Base-by-base conservation (phyloP, 208 protist species). In the Trypanosoma caninum region DNA sequence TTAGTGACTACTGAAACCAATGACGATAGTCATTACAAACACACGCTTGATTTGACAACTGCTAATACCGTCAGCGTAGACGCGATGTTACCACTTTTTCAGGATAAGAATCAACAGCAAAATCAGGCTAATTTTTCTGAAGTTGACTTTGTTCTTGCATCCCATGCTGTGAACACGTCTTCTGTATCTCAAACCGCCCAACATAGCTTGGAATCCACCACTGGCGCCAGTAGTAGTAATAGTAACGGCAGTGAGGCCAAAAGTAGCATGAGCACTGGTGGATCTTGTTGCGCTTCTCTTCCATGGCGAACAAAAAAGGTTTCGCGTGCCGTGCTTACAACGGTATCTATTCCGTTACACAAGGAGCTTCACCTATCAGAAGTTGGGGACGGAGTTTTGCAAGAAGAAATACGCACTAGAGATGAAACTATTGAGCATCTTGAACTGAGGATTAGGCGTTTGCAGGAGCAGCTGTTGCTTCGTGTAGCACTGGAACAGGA, bases 401-500 rank as follows among this genome's bases (percentile, higher is more conserved):
- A 77, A 50, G 47, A 69, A 23, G 59, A 53, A 8, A 34, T 68
- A 23, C 44, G 40, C 34, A 54, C 59, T 31, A 65, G 67, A 40
- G 60, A 62, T 28, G 57, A 59, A 37, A 3, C 23, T n/a, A 62
- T 69, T 48, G 38, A 41, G 31, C 59, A 59, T 18, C 59, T 59
- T 42, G 46, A 74, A 33, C 11, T 56, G 23, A 45, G 57, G 25
- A 46, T 82, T 20, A 53, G 72, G 34, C 74, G 77, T 14, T 35
- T 66, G 42, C 71, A 80, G 18, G 79, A 84, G 56, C 69, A 84
- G 50, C 67, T 84, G 0, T 50, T 57, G 3, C 69, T 84, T 23
- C 79, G 77, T 60, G 56, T 68, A 45, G 71, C 74, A 25, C 57
- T 75, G n/a, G 72, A 83, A 51, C 67, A 54, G 11, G 80, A 87